Conservation (phyloP, 140 eudicot species). For the Erigeron philadelphicus region DNA sequence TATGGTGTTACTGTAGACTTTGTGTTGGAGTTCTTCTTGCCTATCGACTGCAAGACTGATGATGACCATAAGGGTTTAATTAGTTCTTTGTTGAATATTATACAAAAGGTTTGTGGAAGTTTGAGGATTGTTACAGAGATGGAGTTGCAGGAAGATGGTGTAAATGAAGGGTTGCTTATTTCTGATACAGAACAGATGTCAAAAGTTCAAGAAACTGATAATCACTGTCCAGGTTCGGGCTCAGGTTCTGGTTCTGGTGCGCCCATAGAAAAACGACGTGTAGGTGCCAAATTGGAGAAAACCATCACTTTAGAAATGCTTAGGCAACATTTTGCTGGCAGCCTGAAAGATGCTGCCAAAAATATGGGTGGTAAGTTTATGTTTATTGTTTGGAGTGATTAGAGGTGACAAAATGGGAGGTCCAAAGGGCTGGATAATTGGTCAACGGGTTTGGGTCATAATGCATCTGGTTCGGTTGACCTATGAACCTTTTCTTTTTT, state of each 20-base stretch:
- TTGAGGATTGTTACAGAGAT: constrained; percentile 56
- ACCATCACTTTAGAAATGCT: constrained; percentile 60
- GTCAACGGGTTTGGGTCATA: not conserved
- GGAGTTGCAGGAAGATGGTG: constrained; percentile 61
- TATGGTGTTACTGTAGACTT: constrained; percentile 52
- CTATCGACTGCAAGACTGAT: constrained; percentile 47
- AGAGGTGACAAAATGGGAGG: not conserved
- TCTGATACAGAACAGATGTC: constrained; percentile 28
- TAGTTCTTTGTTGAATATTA: constrained; percentile 45
- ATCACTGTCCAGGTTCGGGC: constrained; percentile 14
- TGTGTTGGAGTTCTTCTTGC: constrained; percentile 89
- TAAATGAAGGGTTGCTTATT: constrained; percentile 23
- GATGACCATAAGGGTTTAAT: constrained; percentile 56
- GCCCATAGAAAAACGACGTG: constrained; percentile 57
- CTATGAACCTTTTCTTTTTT: not conserved
- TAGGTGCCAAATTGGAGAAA: constrained; percentile 59
- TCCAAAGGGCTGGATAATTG: not conserved
- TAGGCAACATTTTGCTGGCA: constrained; percentile 86
- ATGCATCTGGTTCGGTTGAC: constrained; percentile 1
- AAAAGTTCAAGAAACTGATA: constrained; percentile 24
- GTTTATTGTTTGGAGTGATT: not conserved
- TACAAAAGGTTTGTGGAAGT: constrained; percentile 57
- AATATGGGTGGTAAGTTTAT: constrained; percentile 70
- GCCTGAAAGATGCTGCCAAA: constrained; percentile 89
- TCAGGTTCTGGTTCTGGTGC: constrained; percentile 33